Evolutionary conservation across 352 stramenopile genomes (phyloP).

Genomic region (Globisporangium acanthophoron): DNA sequence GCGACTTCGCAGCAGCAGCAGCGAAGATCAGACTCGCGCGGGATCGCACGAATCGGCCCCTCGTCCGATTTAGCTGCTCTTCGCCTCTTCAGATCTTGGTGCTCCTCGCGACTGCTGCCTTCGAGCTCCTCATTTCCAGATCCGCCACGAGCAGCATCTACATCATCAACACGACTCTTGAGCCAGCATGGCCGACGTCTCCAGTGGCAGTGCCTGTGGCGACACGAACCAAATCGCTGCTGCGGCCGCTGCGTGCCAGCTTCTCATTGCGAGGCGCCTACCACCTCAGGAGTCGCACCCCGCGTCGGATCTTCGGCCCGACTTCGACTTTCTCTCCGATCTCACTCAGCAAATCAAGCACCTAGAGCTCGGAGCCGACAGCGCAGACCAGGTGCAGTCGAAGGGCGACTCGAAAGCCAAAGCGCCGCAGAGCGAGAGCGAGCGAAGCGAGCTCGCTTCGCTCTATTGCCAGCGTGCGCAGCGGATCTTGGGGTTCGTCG

Average conservation of each 20-base stretch:
- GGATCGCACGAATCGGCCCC: too few species aligned
- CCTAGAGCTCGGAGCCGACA: not conserved
- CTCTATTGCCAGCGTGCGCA: constrained; percentile 33
- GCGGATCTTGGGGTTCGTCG: constrained; percentile 27
- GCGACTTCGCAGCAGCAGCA: too few species aligned
- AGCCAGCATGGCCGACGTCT: not conserved
- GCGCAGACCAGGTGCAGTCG: not conserved
- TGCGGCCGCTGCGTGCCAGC: not conserved
- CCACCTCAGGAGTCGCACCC: not conserved
- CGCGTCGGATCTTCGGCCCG: not conserved
- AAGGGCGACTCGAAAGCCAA: not conserved
- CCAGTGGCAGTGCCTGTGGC: not conserved
- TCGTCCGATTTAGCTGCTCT: too few species aligned
- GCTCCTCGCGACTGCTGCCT: too few species aligned
- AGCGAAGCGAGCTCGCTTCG: constrained; percentile 12
- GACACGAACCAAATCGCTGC: constrained; percentile 9
- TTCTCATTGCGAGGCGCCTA: not conserved
- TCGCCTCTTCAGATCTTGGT: too few species aligned
- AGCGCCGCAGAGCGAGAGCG: constrained; percentile 2
- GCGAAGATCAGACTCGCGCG: too few species aligned
- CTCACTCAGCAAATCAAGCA: constrained; percentile 10
- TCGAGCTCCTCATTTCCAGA: not conserved
- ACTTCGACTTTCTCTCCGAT: constrained; percentile 3
- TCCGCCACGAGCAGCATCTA: not conserved
- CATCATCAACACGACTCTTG: not conserved